Evolutionary conservation across 768 basidiomycete species (phyloP), one percentile per base, ranked within the genome.

Genomic region (Termitomyces titanicus): DNA sequence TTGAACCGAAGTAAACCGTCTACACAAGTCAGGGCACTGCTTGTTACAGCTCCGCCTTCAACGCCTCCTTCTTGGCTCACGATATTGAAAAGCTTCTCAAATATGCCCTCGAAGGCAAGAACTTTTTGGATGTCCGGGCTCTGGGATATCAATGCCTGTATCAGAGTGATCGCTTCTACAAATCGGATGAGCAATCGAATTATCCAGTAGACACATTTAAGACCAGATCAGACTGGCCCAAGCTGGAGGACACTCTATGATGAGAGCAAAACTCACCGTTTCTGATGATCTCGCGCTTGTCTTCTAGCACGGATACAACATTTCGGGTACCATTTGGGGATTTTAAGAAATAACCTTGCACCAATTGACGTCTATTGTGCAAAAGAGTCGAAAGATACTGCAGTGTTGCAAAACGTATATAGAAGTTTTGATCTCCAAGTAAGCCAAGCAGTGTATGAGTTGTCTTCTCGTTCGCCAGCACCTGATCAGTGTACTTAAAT

Each of bases 71-170:
- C 96, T 58, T 83, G 80, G 9, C 82, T 79, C 57, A 98, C 82
- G 46, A 91, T 94, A 53, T 86, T 86, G 73, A 98, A 94, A 29
- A 99, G 79, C 66, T 89, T 92, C 74, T 99, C 97, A 64, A 99
- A 98, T 1, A 91, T 92, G 18, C 97, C 94, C 62, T 94, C 94
- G 63, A 99, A 99, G 0, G 95, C 94, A 43, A 98, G 83, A 29
- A 98, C 85, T 71, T 98, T 98, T 66, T 98, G 96, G 34, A 99
- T 91, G 68, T 98, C 93, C 31, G 90, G 83, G 62, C 90, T 98
- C 62, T 94, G 89, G 0, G 85, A 83, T 35, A 89, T 83, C 13
- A 99, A 76, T 5, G 84, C 75, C 58, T 95, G 90, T 33, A 94
- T 79, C 72, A 95, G 84, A 15, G 85, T 77, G 37, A 97, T 83